These are phyloP conservation scores for Cornus controversa DNA, from an alignment of 148 eudicot genomes.

Conservation along the genomic window DNA sequence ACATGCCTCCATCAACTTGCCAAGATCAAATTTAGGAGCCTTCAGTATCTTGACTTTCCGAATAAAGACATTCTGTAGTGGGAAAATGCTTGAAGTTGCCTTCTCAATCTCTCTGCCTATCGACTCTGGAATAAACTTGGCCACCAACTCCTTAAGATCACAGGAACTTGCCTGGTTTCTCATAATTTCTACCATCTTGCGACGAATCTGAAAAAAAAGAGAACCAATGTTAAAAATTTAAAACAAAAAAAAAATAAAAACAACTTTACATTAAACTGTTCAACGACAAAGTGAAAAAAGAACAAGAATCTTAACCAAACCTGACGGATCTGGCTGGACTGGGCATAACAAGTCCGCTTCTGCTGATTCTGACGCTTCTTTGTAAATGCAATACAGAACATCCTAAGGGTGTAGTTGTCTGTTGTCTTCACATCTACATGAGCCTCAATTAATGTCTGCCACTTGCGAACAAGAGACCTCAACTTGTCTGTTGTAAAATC, in stretches of 20 bases:
- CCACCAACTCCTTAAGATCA: slow-evolving; percentile 78
- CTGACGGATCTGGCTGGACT: slow-evolving; percentile 74
- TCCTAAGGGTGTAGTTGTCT: slow-evolving; percentile 56
- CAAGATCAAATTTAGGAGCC: slow-evolving; percentile 85
- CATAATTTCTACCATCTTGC: slow-evolving; percentile 93
- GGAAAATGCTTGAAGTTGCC: slow-evolving; percentile 76
- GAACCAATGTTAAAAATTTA: no score
- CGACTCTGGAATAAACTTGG: slow-evolving; percentile 78
- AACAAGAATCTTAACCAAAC: slow-evolving; percentile 11
- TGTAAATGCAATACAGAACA: slow-evolving; percentile 86
- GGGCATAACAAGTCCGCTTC: slow-evolving; percentile 73
- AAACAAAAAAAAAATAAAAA: no score
- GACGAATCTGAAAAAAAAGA: slow-evolving; percentile 50
- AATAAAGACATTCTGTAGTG: slow-evolving; percentile 77
- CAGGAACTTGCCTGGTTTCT: slow-evolving; percentile 76
- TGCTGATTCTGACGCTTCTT: slow-evolving; percentile 80
- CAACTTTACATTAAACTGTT: no score
- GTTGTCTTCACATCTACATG: slow-evolving; percentile 90
- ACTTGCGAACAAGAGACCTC: slow-evolving; percentile 74
- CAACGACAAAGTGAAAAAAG: not conserved
- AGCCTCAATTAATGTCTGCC: slow-evolving; percentile 81
- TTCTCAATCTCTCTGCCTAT: slow-evolving; percentile 90
- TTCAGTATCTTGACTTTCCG: slow-evolving; percentile 86
- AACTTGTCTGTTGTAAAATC: slow-evolving; percentile 71
- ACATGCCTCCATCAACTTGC: slow-evolving; percentile 82